A percentile compares a stretch with the other conserved stretches of the same genome.
Evolutionary conservation across 2,329 filamentous ascomycete genomes (phyloP).

Genomic region (Dothidotthia symphoricarpi): DNA sequence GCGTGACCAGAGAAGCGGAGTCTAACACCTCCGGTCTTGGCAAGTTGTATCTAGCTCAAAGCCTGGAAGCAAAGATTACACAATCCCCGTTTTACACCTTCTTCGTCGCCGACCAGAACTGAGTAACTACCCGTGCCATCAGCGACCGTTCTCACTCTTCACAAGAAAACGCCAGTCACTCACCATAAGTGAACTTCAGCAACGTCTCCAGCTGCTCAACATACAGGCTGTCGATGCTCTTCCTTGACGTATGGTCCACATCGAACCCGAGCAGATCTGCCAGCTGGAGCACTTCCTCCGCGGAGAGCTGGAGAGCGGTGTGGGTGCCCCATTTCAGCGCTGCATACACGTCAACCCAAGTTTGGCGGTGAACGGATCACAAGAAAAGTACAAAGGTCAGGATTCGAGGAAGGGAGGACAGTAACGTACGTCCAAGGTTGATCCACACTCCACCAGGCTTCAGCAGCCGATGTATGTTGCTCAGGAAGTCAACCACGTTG

Average conservation of each 20-base stretch:
- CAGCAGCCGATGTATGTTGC: conserved; percentile 9
- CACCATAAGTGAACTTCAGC: conserved; percentile 8
- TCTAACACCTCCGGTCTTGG: no score
- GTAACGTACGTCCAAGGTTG: conserved; percentile 8
- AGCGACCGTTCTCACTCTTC: conserved; percentile 1
- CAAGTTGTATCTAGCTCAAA: no score
- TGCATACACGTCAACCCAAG: conserved; percentile 5
- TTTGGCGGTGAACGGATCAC: neutral
- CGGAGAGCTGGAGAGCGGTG: conserved; percentile 7
- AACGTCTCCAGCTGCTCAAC: conserved; percentile 5
- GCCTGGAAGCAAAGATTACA: no score
- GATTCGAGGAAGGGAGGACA: neutral
- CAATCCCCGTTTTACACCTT: conserved; percentile 2
- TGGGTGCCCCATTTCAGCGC: conserved; percentile 9
- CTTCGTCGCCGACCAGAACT: conserved; percentile 8
- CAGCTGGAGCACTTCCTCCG: conserved; percentile 7
- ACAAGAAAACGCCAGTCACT: conserved; percentile 1
- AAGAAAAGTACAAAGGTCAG: conserved; percentile 3
- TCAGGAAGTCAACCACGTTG: conserved; percentile 6
- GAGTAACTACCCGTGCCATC: conserved; percentile 4
- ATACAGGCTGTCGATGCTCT: conserved; percentile 7
- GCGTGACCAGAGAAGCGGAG: no score
- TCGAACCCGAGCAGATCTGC: conserved; percentile 7
- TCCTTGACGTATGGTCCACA: conserved; percentile 7
- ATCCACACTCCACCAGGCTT: conserved; percentile 8